phyloP scores from a whole-genome alignment of 2,329 filamentous ascomycete species.

The Cladorrhinum sp. region DNA sequence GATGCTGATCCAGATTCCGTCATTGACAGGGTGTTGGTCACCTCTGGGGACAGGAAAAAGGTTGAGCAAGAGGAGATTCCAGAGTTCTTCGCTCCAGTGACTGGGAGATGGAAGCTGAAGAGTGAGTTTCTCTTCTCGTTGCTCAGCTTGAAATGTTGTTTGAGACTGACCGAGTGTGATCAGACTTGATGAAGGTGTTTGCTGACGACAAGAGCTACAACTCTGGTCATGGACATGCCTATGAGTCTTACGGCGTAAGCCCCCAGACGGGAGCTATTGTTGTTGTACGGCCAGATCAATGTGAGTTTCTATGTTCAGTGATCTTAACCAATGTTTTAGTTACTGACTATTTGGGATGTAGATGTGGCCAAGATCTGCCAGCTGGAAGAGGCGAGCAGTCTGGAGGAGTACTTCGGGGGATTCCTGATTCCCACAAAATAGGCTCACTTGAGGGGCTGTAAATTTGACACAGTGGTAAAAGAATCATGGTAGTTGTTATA shows the following conservation, averaged over 20 bases:
- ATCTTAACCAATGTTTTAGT: neutral
- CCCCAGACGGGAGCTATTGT: slow-evolving; percentile 44
- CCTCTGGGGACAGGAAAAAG: slow-evolving; percentile 45
- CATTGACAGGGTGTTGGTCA: slow-evolving; percentile 55
- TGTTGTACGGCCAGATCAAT: slow-evolving; percentile 60
- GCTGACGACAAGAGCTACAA: slow-evolving; percentile 55
- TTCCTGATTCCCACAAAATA: neutral
- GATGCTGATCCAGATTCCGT: slow-evolving; percentile 48
- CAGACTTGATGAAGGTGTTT: slow-evolving; percentile 58
- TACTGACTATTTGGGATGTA: slow-evolving; percentile 4
- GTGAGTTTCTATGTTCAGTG: slow-evolving; percentile 37
- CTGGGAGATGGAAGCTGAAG: slow-evolving; percentile 53
- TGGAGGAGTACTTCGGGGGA: neutral
- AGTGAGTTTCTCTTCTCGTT: slow-evolving; percentile 37
- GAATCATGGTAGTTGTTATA: too few species aligned
- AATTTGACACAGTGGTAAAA: too few species aligned
- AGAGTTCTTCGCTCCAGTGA: slow-evolving; percentile 52
- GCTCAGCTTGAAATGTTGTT: neutral
- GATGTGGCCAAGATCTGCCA: slow-evolving; percentile 4
- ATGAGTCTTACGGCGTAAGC: slow-evolving; percentile 53
- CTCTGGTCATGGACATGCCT: slow-evolving; percentile 54
- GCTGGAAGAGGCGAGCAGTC: neutral
- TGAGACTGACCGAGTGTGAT: neutral
- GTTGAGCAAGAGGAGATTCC: slow-evolving; percentile 54
- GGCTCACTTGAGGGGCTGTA: too few species aligned